phyloP scores from a whole-genome alignment of 2,329 filamentous ascomycete genomes.

The Clonostachys solani region DNA sequence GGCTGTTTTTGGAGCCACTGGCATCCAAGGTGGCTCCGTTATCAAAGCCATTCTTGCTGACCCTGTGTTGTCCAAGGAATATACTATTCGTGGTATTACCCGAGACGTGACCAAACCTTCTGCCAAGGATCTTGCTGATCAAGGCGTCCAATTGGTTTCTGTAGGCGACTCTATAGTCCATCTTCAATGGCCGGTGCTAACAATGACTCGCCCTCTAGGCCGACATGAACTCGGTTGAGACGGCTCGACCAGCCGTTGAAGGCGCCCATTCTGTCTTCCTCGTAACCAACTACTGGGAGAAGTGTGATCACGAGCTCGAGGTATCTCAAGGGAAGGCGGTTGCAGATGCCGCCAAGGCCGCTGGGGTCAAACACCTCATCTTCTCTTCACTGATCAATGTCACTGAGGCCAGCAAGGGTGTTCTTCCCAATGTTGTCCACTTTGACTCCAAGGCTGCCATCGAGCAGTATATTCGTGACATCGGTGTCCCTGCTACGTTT shows the following conservation, averaged over 20 bases:
- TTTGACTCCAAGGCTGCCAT: not conserved
- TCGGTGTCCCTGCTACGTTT: conserved; percentile 45
- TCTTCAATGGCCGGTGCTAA: not conserved
- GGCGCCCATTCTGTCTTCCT: conserved; percentile 36
- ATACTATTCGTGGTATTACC: conserved; percentile 40
- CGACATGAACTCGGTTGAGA: conserved; percentile 30
- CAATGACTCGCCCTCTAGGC: conserved; percentile 21
- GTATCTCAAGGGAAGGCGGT: conserved; percentile 37
- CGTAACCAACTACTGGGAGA: conserved; percentile 31
- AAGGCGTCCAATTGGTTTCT: conserved; percentile 36
- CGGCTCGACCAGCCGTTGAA: conserved; percentile 27
- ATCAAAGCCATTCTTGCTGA: conserved; percentile 38
- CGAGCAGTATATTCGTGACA: conserved; percentile 41
- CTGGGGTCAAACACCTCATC: conserved; percentile 2
- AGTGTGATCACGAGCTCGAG: conserved; percentile 24
- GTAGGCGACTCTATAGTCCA: conserved; percentile 11
- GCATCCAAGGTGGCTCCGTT: conserved; percentile 43
- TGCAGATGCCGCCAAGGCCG: conserved; percentile 11
- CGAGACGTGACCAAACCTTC: conserved; percentile 33
- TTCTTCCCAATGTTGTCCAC: not conserved
- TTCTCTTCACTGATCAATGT: conserved; percentile 2
- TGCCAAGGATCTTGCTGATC: conserved; percentile 27
- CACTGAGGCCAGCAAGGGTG: not conserved
- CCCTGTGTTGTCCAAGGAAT: conserved; percentile 34
- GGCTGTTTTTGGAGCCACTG: conserved; percentile 41